Evolutionary conservation across 352 stramenopile species (phyloP).

Genomic region (Pythium grandisporangium): DNA sequence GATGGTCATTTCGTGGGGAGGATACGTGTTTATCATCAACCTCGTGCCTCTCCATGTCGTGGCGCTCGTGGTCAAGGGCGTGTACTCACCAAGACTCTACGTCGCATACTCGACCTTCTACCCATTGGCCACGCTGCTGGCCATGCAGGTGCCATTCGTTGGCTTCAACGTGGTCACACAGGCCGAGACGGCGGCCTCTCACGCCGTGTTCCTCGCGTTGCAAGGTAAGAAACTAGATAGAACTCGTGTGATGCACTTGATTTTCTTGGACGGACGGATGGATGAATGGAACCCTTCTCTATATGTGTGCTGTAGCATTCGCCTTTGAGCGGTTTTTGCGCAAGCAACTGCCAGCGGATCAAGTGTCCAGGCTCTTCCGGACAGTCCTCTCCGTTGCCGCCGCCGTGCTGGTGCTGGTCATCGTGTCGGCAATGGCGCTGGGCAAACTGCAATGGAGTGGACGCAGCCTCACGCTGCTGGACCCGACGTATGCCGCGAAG

Average conservation of each 20-base stretch:
- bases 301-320: slow-evolving; percentile 31
- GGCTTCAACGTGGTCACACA: slow-evolving; percentile 93
- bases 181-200: slow-evolving; percentile 59
- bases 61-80: slow-evolving; percentile 82
- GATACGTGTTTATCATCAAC: slow-evolving; percentile 99
- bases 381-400: slow-evolving; percentile 21
- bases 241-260: too few relatives aligned
- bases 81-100: slow-evolving; percentile 92
- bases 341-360: slow-evolving; percentile 25
- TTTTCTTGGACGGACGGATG: slow-evolving; percentile 1
- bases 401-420: slow-evolving; percentile 17
- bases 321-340: slow-evolving; percentile 47
- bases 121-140: slow-evolving; percentile 89
- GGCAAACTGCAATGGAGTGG: slow-evolving; percentile 88
- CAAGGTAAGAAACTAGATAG: slow-evolving; percentile 66
- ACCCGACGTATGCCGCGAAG: slow-evolving; percentile 91
- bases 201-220: slow-evolving; percentile 93
- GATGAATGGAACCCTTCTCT: too few relatives aligned
- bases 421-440: slow-evolving; percentile 47
- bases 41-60: slow-evolving; percentile 95
- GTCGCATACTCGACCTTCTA: slow-evolving; percentile 98
- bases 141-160: slow-evolving; percentile 98
- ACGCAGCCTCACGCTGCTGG: slow-evolving; percentile 86
- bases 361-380: slow-evolving; percentile 39
- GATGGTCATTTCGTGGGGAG: slow-evolving; percentile 95